Percentiles rank a stretch among this genome's conserved stretches.
These are phyloP conservation scores for Pseudopithomyces maydicus DNA, from an alignment of 2,329 filamentous ascomycete genomes.

Conservation along the genomic window DNA sequence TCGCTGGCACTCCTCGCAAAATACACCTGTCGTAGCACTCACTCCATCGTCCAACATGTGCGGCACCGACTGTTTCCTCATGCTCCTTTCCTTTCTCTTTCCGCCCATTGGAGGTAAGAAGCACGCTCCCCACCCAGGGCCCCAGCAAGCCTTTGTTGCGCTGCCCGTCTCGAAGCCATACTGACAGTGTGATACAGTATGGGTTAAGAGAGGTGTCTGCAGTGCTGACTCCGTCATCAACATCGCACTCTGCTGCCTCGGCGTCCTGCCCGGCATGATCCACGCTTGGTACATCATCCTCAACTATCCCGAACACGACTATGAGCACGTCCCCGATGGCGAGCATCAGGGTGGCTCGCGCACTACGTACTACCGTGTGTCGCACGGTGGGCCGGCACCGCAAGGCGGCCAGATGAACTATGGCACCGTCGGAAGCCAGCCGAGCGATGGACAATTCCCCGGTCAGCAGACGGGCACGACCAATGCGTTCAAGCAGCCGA, in stretches of 20 bases:
- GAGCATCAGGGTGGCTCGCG: slow-evolving; percentile 57
- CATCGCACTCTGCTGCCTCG: slow-evolving; percentile 75
- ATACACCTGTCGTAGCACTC: neutral
- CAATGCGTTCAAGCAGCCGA: slow-evolving; percentile 35
- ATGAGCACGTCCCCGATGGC: slow-evolving; percentile 65
- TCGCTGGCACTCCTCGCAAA: neutral
- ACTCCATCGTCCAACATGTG: slow-evolving; percentile 54
- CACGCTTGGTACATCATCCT: slow-evolving; percentile 99
- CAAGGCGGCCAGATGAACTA: slow-evolving; percentile 33
- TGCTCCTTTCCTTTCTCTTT: slow-evolving; percentile 65
- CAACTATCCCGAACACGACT: slow-evolving; percentile 77
- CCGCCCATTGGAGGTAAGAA: slow-evolving; percentile 61
- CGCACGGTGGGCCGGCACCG: slow-evolving; percentile 32
- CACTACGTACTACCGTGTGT: slow-evolving; percentile 77
- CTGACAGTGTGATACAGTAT: slow-evolving; percentile 63
- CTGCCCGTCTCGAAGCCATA: neutral
- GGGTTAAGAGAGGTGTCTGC: slow-evolving; percentile 95
- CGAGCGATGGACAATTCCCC: slow-evolving; percentile 49
- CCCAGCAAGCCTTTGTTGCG: slow-evolving; percentile 6
- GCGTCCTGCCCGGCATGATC: slow-evolving; percentile 77
- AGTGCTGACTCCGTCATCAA: slow-evolving; percentile 93
- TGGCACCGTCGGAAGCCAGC: slow-evolving; percentile 48
- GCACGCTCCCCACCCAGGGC: neutral
- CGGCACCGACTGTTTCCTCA: slow-evolving; percentile 65
- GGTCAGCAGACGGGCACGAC: slow-evolving; percentile 44